phyloP scores from a whole-genome alignment of 2,329 filamentous ascomycete species.

The Atkinsonella hypoxylon region DNA sequence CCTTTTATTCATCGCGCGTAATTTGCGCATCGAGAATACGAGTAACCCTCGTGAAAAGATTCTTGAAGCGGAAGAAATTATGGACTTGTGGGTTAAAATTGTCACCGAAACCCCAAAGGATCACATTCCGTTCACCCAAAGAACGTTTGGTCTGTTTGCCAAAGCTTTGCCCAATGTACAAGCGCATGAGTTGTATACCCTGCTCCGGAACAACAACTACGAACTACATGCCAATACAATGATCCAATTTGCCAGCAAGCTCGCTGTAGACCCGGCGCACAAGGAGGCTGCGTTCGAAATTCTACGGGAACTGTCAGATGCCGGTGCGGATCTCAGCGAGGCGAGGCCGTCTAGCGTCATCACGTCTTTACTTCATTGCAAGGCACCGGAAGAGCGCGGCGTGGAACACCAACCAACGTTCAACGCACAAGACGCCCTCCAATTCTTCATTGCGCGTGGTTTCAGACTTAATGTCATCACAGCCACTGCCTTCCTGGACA shows the following conservation, averaged over 20 bases:
- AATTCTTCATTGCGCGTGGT: constrained; percentile 43
- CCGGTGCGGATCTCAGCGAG: constrained; percentile 32
- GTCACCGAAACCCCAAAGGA: constrained; percentile 17
- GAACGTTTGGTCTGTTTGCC: constrained; percentile 23
- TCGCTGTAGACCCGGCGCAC: constrained; percentile 27
- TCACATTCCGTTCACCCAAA: constrained; percentile 25
- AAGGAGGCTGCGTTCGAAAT: constrained; percentile 34
- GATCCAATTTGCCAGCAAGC: constrained; percentile 33
- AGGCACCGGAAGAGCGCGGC: constrained; percentile 10
- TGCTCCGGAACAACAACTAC: constrained; percentile 18
- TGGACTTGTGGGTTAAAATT: constrained; percentile 18
- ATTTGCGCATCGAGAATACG: constrained; percentile 9
- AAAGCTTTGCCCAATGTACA: constrained; percentile 19
- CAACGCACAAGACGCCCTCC: constrained; percentile 19
- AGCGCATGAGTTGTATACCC: constrained; percentile 22
- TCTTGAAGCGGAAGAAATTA: constrained; percentile 17
- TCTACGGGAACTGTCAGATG: constrained; percentile 22
- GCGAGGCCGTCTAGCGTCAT: constrained; percentile 40
- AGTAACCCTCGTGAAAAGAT: constrained; percentile 12
- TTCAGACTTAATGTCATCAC: constrained; percentile 49
- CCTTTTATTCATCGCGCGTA: constrained; percentile 19
- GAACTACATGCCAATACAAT: constrained; percentile 30
- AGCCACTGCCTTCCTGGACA: constrained; percentile 58
- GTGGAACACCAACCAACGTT: constrained; percentile 13
- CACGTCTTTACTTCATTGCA: constrained; percentile 42